Base-by-base conservation (phyloP, 306 rosid species). In the Pterocarpus santalinus region DNA sequence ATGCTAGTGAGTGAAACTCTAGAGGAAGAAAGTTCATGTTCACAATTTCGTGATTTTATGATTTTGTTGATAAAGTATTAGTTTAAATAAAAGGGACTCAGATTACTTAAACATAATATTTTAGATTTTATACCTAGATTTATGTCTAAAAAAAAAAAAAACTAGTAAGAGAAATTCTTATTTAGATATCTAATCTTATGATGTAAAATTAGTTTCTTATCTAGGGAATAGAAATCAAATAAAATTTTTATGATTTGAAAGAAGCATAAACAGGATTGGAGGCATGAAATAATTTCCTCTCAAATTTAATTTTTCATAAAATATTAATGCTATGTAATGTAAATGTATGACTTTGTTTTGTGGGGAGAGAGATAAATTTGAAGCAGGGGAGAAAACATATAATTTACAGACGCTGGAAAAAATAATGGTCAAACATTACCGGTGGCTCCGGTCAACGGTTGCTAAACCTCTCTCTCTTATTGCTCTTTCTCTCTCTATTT, bases 381-480 rank as follows among this genome's bases (percentile, higher is more conserved):
- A 83, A 81, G 77, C 64, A 15, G 12, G 63, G 72, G 69, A 84
- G 85, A 79, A 72, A 88, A 66, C 77, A 58, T 80, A 85, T 80
- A 85, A 82, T 64, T 86, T 75, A 81, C 87, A 64, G 43, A 79
- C 79, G 67, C 77, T 32, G 5, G 22, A 66, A 55, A 28, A 55
- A 55, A 17, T 5, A 84, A 86, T 66, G 89, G 97, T 93, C 97
- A 55, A 55, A 91, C 83, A 66, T 86, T 76, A 88, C 91, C 90
- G 94, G 92, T 87, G 88, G 91, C 88, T 60, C 89, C 91, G 86
- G 94, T 93, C 91, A 87, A 90, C 89, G 88, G 83, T 91, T 77
- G 89, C 88, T 91, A 87, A 91, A 81, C 92, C 91, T 66, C 89
- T 83, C 83, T 80, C 76, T 47, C 53, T 47, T 62, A 75, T 32